Evolutionary conservation across 148 eudicot genomes (phyloP), one percentile per base, ranked within the genome.

Genomic region (Chenopodium berlandieri): DNA sequence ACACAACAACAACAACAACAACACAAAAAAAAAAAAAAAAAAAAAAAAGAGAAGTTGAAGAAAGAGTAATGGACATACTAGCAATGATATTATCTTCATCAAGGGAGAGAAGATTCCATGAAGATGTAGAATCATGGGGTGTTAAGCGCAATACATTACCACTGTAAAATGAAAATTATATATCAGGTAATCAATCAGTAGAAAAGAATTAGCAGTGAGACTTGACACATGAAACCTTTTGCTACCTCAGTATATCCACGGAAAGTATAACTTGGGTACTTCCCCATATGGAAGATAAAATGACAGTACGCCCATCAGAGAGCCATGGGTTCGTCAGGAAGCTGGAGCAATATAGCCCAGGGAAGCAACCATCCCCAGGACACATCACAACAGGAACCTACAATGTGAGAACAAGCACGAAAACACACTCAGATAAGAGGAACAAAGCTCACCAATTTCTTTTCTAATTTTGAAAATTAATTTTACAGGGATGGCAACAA

Each of bases 311-410:
- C 76, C 97, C 99, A 91, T 96, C 99, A 76, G 94, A 88, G 84
- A 96, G 97, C 97, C 97, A 96, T 50, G 98, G 98, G 25, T 88
- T 87, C 62, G 75, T 16, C 72, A 88, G 90, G 77, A 92, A 84
- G 77, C 48, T 79, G 25, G 89, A 82, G 74, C 90, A 88, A 82
- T 96, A 96, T 31, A 96, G 80, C 79, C 99, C 98, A 56, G 99
- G 99, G 79, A 96, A 94, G 86, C 90, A 80, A 75, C 87, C 92
- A 85, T 94, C 90, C 80, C 84, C 88, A 73, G 97, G 84, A 84
- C 95, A 92, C 94, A 90, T 94, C 83, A 94, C 95, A 80, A 91
- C 90, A 68, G 99, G 92, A 83, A 94, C 95, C 99, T 96, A 71
- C 72, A 86, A 87, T 66, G 40, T 30, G 73, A 73, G 64, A 78